Evolutionary conservation across 2,329 filamentous ascomycete genomes (phyloP), one percentile per base, ranked within the genome.

Genomic region (Aspergillus glaucus): DNA sequence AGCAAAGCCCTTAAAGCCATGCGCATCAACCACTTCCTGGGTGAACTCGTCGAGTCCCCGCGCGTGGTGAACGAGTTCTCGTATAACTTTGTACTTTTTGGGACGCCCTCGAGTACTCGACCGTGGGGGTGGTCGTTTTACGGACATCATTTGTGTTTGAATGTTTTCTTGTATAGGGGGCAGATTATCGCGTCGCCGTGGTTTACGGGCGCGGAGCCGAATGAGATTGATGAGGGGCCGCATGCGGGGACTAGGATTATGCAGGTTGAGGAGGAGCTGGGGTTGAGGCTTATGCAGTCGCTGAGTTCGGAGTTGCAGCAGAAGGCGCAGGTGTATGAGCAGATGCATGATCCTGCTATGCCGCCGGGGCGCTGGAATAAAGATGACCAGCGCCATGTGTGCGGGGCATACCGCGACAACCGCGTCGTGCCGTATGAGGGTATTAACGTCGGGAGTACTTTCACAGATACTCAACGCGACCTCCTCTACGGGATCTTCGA

Each of bases 161-260:
- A 83, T 58, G 76, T 86, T 19, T 86, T 90, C 61, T 75, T 90
- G 48, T 79, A 83, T 60, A 74, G 74, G 28, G 67, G 71, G 0
- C 84, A 88, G 63, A 82, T 89, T 44, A 72, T 88, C 41, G 74
- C 88, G 2, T 82, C 80, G 0, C 87, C 87, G 0, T 87, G 83
- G 69, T 92, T 92, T 67, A 88, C 85, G 0, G 87, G 87, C 47
- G 87, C 87, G 0, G 87, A 92, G 66, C 87, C 87, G 0, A 89
- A 91, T 58, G 60, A 83, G 32, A 86, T 90, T 56, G 86, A 90
- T 55, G 65, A 67, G 0, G 85, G 86, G 0, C 77, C 77, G 0
- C 76, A 81, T 63, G 68, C 70, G 1, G 86, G 86, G 6, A 87
- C 82, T 0, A 72, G 78, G 3, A 87, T 90, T 48, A 68, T 90